These are phyloP conservation scores for Fusarium transvaalense DNA, from an alignment of 2,329 filamentous ascomycete genomes.

Conservation along the genomic window DNA sequence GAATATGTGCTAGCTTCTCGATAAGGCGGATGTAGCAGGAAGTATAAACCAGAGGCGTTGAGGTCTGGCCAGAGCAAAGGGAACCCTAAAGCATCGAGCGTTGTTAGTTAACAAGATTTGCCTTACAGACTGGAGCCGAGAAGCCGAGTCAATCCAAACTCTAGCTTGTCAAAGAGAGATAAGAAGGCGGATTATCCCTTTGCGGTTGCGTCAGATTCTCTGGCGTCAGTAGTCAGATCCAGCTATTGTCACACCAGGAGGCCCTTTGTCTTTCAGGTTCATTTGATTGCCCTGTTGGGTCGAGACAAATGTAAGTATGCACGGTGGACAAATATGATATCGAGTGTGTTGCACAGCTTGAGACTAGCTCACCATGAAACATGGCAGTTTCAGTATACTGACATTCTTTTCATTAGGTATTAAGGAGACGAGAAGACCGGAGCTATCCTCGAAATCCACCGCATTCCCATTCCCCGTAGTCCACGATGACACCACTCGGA, in stretches of 20 bases:
- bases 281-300: background rate
- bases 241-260: background rate
- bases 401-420: constrained; percentile 1
- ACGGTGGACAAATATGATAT: background rate
- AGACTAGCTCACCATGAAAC: background rate
- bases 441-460: background rate
- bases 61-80: background rate
- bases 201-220: background rate
- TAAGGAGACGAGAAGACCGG: background rate
- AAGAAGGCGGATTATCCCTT: background rate
- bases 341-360: background rate
- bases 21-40: background rate
- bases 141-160: background rate
- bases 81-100: background rate
- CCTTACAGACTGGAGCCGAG: background rate
- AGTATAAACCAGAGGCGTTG: background rate
- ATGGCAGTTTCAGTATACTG: background rate
- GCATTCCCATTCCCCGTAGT: background rate
- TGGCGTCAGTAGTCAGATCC: background rate
- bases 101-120: background rate
- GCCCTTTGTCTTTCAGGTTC: background rate
- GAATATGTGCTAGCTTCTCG: background rate
- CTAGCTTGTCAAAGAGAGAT: background rate
- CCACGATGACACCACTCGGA: constrained; percentile 5
- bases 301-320: background rate